Percentiles rank a stretch among this genome's conserved stretches.
Evolutionary conservation across 768 basidiomycete genomes (phyloP).

Genomic region (Fistulinella prunicolor): DNA sequence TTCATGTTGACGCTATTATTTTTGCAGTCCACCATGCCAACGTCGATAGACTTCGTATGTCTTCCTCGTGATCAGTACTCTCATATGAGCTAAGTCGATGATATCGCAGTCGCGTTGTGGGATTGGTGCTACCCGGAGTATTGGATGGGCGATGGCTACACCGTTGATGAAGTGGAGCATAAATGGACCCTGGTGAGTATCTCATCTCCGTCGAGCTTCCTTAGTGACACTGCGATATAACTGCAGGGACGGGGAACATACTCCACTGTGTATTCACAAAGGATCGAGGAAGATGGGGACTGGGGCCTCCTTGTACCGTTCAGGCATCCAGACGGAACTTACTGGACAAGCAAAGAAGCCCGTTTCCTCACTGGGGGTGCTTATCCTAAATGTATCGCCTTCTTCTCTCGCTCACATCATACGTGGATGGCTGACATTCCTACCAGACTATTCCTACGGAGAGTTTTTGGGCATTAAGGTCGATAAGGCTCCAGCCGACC

Average conservation of each 20-base stretch:
- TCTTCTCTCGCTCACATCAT: neutral
- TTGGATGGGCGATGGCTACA: conserved; percentile 29
- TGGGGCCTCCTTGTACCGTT: conserved; percentile 21
- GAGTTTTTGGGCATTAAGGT: conserved; percentile 27
- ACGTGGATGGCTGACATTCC: neutral
- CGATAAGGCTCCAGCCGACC: conserved; percentile 12
- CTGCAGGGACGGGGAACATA: conserved; percentile 22
- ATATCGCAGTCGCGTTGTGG: conserved; percentile 25
- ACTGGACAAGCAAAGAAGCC: conserved; percentile 25
- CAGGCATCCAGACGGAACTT: conserved; percentile 21
- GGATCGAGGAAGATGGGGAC: conserved; percentile 19
- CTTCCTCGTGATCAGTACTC: neutral
- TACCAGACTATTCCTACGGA: conserved; percentile 28
- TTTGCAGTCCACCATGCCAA: conserved; percentile 24
- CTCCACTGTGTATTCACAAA: conserved; percentile 20
- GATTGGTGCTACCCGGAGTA: conserved; percentile 29
- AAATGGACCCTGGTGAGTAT: conserved; percentile 25
- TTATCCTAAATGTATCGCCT: conserved; percentile 22
- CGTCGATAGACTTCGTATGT: conserved; percentile 24
- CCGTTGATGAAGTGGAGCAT: conserved; percentile 4
- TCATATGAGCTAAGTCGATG: neutral
- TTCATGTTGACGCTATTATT: neutral
- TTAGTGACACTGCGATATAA: neutral
- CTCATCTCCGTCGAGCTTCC: neutral
- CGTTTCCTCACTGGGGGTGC: conserved; percentile 20